Evolutionary conservation across 139 green algal genomes (phyloP).

Genomic region (Auxenochlorella pyrenoidosa): DNA sequence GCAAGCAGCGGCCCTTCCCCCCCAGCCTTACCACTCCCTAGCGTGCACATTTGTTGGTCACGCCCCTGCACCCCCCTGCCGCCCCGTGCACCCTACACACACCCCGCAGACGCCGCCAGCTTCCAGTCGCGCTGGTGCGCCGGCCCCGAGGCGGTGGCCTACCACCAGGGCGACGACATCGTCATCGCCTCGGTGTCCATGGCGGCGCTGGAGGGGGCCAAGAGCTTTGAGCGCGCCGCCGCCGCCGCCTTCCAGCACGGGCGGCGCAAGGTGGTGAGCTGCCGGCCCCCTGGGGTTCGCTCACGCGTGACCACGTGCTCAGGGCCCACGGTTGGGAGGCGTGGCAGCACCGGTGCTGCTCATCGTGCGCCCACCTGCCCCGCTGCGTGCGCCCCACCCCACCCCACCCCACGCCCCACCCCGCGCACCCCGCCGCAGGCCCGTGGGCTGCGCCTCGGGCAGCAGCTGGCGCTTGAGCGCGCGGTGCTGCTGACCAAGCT

Average conservation of each 20-base stretch:
- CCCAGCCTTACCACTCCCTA: too few relatives aligned
- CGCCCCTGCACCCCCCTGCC: neutral
- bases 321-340: too few relatives aligned
- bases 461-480: slow-evolving; percentile 42
- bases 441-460: slow-evolving; percentile 25
- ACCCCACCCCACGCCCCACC: neutral
- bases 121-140: slow-evolving; percentile 35
- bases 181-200: slow-evolving; percentile 17
- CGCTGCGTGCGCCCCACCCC: too few relatives aligned
- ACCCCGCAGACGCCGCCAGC: slow-evolving; percentile 4
- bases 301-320: too few relatives aligned
- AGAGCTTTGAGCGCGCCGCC: slow-evolving; percentile 10
- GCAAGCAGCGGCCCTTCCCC: too few relatives aligned
- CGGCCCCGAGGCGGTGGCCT: slow-evolving; percentile 12
- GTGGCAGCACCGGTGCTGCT: too few relatives aligned
- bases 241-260: slow-evolving; percentile 1
- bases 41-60: too few relatives aligned
- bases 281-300: too few relatives aligned
- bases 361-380: too few relatives aligned
- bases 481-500: slow-evolving; percentile 51
- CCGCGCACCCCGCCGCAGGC: neutral
- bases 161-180: slow-evolving; percentile 26
- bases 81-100: neutral
- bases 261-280: neutral
- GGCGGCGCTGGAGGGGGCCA: neutral